phyloP scores from a whole-genome alignment of 805 yeast genomes.

The Lipomyces sp. region DNA sequence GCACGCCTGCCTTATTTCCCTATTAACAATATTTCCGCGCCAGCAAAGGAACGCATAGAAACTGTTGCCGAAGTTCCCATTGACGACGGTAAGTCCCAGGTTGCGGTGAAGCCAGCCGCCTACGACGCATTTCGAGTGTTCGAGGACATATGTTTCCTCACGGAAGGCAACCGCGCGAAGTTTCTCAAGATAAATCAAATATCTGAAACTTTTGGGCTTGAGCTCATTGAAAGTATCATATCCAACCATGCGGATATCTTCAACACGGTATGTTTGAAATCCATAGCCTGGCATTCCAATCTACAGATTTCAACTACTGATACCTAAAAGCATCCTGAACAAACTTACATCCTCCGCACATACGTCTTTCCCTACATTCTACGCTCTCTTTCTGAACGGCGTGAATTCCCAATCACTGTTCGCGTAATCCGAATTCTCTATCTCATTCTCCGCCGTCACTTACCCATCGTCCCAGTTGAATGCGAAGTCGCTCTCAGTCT shows the following conservation, averaged over 20 bases:
- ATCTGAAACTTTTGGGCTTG: constrained; percentile 69
- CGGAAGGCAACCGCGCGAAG: constrained; percentile 55
- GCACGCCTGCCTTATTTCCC: background rate
- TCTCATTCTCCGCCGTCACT: constrained; percentile 59
- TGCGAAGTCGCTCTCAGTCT: constrained; percentile 76
- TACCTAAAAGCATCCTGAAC: constrained; percentile 54
- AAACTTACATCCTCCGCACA: constrained; percentile 62
- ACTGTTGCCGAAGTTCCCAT: constrained; percentile 30
- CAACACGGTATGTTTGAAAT: constrained; percentile 32
- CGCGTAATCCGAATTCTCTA: constrained; percentile 71
- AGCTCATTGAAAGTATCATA: constrained; percentile 74
- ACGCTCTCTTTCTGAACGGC: constrained; percentile 56
- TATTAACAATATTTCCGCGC: too few relatives aligned
- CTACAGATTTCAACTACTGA: too few relatives aligned
- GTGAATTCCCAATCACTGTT: constrained; percentile 65
- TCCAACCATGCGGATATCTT: constrained; percentile 60
- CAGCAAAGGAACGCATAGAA: constrained; percentile 1
- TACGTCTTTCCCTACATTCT: constrained; percentile 74
- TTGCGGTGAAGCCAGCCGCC: constrained; percentile 42
- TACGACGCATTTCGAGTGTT: constrained; percentile 70
- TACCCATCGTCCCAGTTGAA: constrained; percentile 65
- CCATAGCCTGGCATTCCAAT: too few relatives aligned
- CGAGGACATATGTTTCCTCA: constrained; percentile 65
- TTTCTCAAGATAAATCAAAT: constrained; percentile 53
- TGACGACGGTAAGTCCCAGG: constrained; percentile 28